These are phyloP conservation scores for Penicillium sp. DNA, from an alignment of 2,329 filamentous ascomycete species.

Conservation along the genomic window DNA sequence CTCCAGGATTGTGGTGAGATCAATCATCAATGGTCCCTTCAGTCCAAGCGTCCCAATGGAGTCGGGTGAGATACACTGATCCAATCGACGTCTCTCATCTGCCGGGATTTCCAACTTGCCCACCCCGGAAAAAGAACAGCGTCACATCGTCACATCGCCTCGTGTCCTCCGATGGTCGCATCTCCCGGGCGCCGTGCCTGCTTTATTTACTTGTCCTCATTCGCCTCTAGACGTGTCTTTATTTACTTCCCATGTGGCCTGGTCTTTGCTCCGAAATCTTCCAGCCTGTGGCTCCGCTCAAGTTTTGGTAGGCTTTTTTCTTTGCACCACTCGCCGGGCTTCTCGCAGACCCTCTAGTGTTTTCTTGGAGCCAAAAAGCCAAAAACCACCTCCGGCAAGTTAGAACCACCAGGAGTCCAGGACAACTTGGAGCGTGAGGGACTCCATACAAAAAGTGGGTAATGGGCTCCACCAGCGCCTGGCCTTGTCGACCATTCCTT, in stretches of 20 bases:
- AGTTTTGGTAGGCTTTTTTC: not conserved
- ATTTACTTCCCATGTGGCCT: not conserved
- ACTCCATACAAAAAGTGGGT: constrained; percentile 4
- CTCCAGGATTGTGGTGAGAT: not conserved
- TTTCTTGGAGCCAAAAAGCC: not conserved
- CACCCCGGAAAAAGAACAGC: constrained; percentile 25
- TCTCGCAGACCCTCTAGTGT: not conserved
- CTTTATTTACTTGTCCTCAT: constrained; percentile 4
- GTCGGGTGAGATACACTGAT: not conserved
- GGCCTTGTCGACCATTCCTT: constrained; percentile 1
- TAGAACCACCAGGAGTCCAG: not conserved
- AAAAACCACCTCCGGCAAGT: not conserved
- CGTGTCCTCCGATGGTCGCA: constrained; percentile 38
- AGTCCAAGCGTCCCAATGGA: not conserved
- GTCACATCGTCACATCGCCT: constrained; percentile 43
- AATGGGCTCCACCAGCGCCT: constrained; percentile 1
- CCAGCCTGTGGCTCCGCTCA: not conserved
- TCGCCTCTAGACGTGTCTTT: not conserved
- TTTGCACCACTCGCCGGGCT: not conserved
- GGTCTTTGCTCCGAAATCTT: not conserved
- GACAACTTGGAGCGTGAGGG: not conserved
- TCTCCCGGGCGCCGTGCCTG: constrained; percentile 13
- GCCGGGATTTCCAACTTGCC: constrained; percentile 16
- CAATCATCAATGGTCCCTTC: not conserved
- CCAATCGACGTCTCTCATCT: not conserved